A percentile compares a stretch with the other conserved stretches of the same genome.
Conservation (phyloP, 1,284 basidiomycete genomes). For the Schizophyllum commune region DNA sequence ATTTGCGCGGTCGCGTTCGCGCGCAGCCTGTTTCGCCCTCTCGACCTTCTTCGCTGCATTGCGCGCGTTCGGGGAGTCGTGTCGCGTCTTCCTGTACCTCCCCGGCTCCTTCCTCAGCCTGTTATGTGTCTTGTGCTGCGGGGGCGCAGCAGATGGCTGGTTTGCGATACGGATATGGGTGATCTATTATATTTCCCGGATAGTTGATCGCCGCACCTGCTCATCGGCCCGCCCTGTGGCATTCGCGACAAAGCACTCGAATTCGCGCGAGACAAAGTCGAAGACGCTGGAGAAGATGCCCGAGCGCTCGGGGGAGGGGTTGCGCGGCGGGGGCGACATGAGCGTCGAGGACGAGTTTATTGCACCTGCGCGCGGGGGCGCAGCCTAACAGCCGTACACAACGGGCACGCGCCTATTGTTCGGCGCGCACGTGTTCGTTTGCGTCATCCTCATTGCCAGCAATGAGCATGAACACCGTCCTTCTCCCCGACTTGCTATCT, state of each 20-base stretch:
- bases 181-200: neutral
- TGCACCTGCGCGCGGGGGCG: neutral
- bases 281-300: conserved; percentile 60
- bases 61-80: neutral
- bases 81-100: neutral
- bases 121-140: neutral
- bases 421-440: neutral
- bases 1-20: neutral
- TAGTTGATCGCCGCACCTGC: conserved; percentile 11
- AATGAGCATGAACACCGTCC: neutral
- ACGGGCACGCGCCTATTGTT: neutral
- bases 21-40: neutral
- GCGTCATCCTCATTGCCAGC: no score
- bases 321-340: neutral
- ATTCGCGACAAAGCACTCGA: conserved; percentile 59
- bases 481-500: neutral
- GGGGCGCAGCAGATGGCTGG: no score
- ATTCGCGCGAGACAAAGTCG: conserved; percentile 59
- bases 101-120: neutral
- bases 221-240: conserved; percentile 42
- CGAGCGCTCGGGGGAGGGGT: conserved; percentile 11
- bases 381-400: neutral
- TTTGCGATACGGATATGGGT: neutral
- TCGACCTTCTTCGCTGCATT: neutral
- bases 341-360: neutral